Conservation (phyloP, 345 rosid genomes). For the Rubroshorea leprosula region DNA sequence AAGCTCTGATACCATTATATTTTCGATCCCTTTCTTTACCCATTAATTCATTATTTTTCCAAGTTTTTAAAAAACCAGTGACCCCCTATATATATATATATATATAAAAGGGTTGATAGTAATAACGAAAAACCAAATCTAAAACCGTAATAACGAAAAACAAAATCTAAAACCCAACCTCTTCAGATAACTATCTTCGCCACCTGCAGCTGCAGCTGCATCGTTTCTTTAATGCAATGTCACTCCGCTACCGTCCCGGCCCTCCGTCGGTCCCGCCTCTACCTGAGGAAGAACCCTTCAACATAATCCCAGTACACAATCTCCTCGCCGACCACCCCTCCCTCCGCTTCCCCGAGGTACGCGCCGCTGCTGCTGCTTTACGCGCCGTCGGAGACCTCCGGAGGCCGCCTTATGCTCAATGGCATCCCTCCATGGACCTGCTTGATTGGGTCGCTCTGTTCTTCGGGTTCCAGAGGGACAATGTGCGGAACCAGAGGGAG, state of each 20-base stretch:
- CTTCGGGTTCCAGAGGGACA: constrained; percentile 81
- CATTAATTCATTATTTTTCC: too few species aligned
- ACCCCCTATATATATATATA: too few species aligned
- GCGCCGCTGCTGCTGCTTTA: constrained; percentile 91
- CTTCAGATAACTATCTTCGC: neutral
- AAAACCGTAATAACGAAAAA: too few species aligned
- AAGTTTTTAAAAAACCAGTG: too few species aligned
- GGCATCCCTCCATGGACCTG: constrained; percentile 77
- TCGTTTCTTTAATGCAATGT: constrained; percentile 18
- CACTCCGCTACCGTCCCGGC: constrained; percentile 40
- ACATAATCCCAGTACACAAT: constrained; percentile 87
- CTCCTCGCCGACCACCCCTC: constrained; percentile 95
- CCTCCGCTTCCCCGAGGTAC: constrained; percentile 83
- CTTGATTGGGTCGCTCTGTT: constrained; percentile 83
- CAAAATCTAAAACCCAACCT: neutral
- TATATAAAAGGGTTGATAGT: too few species aligned
- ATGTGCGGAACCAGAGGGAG: constrained; percentile 89
- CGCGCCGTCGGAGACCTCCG: constrained; percentile 80
- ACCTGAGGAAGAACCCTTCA: constrained; percentile 48
- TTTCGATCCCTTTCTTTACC: too few species aligned
- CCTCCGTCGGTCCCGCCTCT: constrained; percentile 24
- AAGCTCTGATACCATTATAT: too few species aligned
- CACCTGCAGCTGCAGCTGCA: too few species aligned
- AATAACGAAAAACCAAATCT: too few species aligned
- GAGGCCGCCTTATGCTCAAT: constrained; percentile 58